These are phyloP conservation scores for Triticum dicoccoides DNA, from an alignment of 176 grass and related monocot species.

Conservation along the genomic window DNA sequence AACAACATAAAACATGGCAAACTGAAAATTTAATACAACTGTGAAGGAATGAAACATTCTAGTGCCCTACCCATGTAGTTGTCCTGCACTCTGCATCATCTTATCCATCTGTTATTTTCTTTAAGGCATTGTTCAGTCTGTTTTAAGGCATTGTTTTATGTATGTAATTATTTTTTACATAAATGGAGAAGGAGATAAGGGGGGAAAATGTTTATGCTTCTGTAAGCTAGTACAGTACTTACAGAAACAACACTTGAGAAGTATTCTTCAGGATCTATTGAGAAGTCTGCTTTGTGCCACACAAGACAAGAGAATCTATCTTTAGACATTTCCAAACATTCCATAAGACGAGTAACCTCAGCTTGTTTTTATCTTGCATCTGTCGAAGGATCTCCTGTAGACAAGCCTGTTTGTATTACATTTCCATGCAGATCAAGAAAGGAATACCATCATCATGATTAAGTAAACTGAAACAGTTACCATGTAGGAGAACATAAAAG, in stretches of 20 bases:
- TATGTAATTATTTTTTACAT: neutral
- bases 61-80: neutral
- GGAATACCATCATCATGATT: neutral
- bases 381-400: conserved; percentile 23
- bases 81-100: neutral
- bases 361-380: conserved; percentile 4
- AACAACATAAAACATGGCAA: neutral
- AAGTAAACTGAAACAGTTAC: conserved; percentile 18
- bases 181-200: neutral
- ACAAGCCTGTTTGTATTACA: neutral
- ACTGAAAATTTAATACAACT: neutral
- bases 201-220: neutral
- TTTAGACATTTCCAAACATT: neutral
- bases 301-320: neutral
- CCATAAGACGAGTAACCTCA: conserved; percentile 2
- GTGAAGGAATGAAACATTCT: neutral
- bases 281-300: neutral
- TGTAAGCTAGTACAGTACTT: neutral
- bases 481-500: conserved; percentile 31
- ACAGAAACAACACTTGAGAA: neutral
- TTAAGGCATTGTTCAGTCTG: neutral
- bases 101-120: neutral
- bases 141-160: neutral
- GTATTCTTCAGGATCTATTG: neutral
- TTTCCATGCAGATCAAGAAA: neutral